Percentiles rank a stretch among this genome's conserved stretches.
phyloP scores from a whole-genome alignment of 2,329 filamentous ascomycete genomes.

The Alternaria rosae region DNA sequence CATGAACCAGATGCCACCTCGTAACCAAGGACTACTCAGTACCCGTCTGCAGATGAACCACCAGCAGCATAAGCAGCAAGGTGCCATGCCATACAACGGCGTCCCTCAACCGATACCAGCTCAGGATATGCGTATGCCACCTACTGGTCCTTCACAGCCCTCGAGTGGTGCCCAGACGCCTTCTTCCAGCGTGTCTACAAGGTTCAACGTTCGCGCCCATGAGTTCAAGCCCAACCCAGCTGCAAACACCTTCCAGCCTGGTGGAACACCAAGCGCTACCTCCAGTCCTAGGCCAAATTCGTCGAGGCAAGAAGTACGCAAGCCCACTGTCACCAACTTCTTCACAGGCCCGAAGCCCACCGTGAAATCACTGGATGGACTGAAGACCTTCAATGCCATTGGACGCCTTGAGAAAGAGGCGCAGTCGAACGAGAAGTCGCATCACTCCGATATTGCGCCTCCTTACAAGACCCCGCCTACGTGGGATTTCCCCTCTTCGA shows the following conservation, averaged over 20 bases:
- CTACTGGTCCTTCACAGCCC: constrained; percentile 71
- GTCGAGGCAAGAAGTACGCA: constrained; percentile 40
- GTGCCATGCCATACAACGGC: constrained; percentile 53
- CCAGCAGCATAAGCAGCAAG: constrained; percentile 58
- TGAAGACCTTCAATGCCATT: constrained; percentile 67
- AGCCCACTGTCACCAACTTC: constrained; percentile 55
- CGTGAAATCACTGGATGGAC: constrained; percentile 60
- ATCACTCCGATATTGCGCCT: constrained; percentile 82
- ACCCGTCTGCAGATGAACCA: constrained; percentile 61
- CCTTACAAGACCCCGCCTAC: constrained; percentile 85
- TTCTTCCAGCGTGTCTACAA: constrained; percentile 59
- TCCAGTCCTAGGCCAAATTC: constrained; percentile 73
- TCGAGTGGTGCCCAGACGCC: constrained; percentile 61
- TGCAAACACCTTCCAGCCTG: constrained; percentile 82
- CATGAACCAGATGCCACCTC: constrained; percentile 48
- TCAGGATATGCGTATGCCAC: constrained; percentile 74
- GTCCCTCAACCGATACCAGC: constrained; percentile 65
- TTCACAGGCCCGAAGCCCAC: constrained; percentile 75
- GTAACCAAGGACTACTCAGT: constrained; percentile 56
- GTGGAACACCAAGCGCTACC: constrained; percentile 64
- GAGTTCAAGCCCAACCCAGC: constrained; percentile 89
- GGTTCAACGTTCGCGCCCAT: constrained; percentile 68
- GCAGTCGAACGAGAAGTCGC: constrained; percentile 57
- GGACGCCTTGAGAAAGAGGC: constrained; percentile 74
- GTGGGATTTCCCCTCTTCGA: constrained; percentile 77